These are phyloP conservation scores for Plasmodium blacklocki DNA, from an alignment of 169 alveolate species.

Conservation along the genomic window DNA sequence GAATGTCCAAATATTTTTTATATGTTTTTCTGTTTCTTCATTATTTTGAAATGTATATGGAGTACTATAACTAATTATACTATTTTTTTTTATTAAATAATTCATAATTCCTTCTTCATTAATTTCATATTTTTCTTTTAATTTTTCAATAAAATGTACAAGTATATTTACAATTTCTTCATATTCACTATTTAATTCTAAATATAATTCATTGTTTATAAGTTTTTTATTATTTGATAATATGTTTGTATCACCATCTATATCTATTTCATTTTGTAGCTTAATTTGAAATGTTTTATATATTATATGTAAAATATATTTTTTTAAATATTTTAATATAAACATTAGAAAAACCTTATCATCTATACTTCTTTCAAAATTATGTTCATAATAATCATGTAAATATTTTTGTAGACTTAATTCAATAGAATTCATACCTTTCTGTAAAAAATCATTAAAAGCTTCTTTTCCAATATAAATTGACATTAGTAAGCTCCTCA, in stretches of 20 bases:
- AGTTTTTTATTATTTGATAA: slow-evolving; percentile 16
- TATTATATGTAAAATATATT: slow-evolving; percentile 45
- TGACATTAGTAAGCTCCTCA: slow-evolving; percentile 18
- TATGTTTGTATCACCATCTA: slow-evolving; percentile 44
- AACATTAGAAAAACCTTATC: slow-evolving; percentile 65
- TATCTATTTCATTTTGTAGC: slow-evolving; percentile 50
- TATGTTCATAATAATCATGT: slow-evolving; percentile 36
- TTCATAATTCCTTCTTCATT: slow-evolving; percentile 29
- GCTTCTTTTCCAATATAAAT: slow-evolving; percentile 69
- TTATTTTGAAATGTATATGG: slow-evolving; percentile 60
- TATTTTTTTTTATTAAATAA: slow-evolving; percentile 23
- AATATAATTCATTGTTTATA: slow-evolving; percentile 21
- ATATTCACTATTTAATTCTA: slow-evolving; percentile 53
- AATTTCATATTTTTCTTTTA: slow-evolving; percentile 35
- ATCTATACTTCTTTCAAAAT: slow-evolving; percentile 24
- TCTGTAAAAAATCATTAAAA: slow-evolving; percentile 60
- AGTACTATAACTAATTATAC: slow-evolving; percentile 50
- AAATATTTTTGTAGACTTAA: slow-evolving; percentile 49
- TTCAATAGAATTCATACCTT: slow-evolving; percentile 42
- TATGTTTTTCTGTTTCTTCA: slow-evolving; percentile 63
- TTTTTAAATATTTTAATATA: slow-evolving; percentile 45
- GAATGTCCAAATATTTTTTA: slow-evolving; percentile 64
- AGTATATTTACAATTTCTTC: slow-evolving; percentile 59
- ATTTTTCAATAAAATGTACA: slow-evolving; percentile 39
- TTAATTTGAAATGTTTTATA: slow-evolving; percentile 57